Conservation (phyloP, 2,329 filamentous ascomycete genomes). For the Neofusicoccum umdonicola region DNA sequence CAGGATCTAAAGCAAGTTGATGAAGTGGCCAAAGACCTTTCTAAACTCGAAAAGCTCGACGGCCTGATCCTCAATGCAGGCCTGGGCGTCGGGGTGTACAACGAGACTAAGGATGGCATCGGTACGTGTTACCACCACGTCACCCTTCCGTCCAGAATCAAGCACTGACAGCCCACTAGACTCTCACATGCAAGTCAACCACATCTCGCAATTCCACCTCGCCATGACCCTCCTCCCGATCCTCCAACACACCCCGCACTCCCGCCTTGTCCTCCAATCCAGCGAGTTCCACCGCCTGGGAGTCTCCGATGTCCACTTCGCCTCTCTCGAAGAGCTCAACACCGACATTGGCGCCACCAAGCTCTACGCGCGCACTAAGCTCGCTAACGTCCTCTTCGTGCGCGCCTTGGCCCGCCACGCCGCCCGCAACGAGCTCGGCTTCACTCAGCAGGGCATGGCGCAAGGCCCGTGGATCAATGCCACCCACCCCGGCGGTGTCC, state of each 20-base stretch:
- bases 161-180: conserved; percentile 25
- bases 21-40: conserved; percentile 44
- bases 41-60: conserved; percentile 45
- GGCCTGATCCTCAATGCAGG: conserved; percentile 51
- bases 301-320: conserved; percentile 39
- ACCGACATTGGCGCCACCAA: conserved; percentile 48
- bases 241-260: conserved; percentile 38
- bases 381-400: conserved; percentile 49
- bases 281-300: conserved; percentile 47
- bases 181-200: conserved; percentile 52
- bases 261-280: conserved; percentile 49
- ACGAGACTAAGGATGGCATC: conserved; percentile 50
- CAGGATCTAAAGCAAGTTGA: conserved; percentile 47
- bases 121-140: neutral
- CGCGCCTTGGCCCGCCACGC: conserved; percentile 43
- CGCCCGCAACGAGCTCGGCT: conserved; percentile 37
- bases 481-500: conserved; percentile 50
- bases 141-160: neutral
- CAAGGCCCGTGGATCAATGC: conserved; percentile 47
- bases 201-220: conserved; percentile 51
- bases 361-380: conserved; percentile 52
- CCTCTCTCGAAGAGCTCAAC: conserved; percentile 49
- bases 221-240: conserved; percentile 46
- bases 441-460: conserved; percentile 20
- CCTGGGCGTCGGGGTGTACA: conserved; percentile 50